These are phyloP conservation scores for Nicotiana sylvestris DNA, from an alignment of 257 asterid genomes.

Conservation along the genomic window DNA sequence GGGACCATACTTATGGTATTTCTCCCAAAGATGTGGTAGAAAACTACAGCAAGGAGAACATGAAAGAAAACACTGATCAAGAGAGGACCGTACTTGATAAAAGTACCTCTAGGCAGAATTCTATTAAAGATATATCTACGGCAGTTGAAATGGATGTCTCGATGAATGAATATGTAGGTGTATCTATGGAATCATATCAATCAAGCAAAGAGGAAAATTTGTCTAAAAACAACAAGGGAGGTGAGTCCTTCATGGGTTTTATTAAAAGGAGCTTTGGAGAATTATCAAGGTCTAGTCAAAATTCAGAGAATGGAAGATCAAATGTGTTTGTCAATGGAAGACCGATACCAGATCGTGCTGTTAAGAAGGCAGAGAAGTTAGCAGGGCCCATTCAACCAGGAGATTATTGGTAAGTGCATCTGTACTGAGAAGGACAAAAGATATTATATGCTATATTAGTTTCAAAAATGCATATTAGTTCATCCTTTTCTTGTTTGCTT, in stretches of 20 bases:
- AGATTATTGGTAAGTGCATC: slow-evolving; percentile 66
- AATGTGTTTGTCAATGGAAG: slow-evolving; percentile 71
- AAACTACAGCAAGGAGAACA: slow-evolving; percentile 39
- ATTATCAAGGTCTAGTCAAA: slow-evolving; percentile 49
- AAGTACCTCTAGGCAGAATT: slow-evolving; percentile 48
- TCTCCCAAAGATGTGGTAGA: slow-evolving; percentile 33
- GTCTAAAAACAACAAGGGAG: slow-evolving; percentile 52
- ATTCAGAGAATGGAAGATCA: slow-evolving; percentile 42
- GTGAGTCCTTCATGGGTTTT: slow-evolving; percentile 72
- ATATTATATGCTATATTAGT: not conserved
- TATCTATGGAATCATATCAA: slow-evolving; percentile 58
- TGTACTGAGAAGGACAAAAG: not conserved
- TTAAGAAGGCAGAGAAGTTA: slow-evolving; percentile 83
- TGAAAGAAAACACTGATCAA: slow-evolving; percentile 41
- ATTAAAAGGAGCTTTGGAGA: slow-evolving; percentile 67
- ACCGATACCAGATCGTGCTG: slow-evolving; percentile 51
- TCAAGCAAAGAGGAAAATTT: slow-evolving; percentile 42
- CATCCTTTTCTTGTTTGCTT: not conserved
- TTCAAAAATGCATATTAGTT: not conserved
- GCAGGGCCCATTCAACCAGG: slow-evolving; percentile 95
- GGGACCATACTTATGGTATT: slow-evolving; percentile 20
- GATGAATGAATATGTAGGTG: slow-evolving; percentile 37
- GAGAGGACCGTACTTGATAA: slow-evolving; percentile 36
- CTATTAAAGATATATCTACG: slow-evolving; percentile 38
- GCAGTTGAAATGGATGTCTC: slow-evolving; percentile 79